These are phyloP conservation scores for Leccinum disarticulatum DNA, from an alignment of 768 basidiomycete genomes.

Conservation along the genomic window DNA sequence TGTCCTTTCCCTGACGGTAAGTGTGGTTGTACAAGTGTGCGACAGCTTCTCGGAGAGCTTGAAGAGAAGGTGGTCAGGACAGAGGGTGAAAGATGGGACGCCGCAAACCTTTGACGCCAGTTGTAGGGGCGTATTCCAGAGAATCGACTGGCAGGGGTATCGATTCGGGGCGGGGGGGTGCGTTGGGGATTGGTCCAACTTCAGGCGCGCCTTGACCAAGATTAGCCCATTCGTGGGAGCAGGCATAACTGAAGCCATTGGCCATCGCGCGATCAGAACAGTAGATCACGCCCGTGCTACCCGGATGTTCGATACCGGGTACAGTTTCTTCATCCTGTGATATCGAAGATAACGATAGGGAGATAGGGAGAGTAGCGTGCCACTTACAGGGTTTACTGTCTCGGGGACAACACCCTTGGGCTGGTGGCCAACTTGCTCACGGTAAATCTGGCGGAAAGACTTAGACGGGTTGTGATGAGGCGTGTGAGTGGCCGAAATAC, in stretches of 20 bases:
- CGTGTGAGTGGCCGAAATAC: slow-evolving; percentile 34
- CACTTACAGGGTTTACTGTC: slow-evolving; percentile 65
- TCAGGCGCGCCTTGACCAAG: slow-evolving; percentile 93
- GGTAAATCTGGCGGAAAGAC: slow-evolving; percentile 59
- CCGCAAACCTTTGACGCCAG: slow-evolving; percentile 74
- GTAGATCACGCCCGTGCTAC: slow-evolving; percentile 68
- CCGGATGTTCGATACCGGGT: slow-evolving; percentile 82
- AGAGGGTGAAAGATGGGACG: neutral
- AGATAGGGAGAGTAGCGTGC: neutral
- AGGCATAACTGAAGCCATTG: slow-evolving; percentile 84
- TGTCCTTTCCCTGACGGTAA: slow-evolving; percentile 77
- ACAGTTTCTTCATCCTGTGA: slow-evolving; percentile 83
- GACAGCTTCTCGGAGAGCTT: slow-evolving; percentile 84
- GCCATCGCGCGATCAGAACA: slow-evolving; percentile 95
- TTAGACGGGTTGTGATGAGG: neutral
- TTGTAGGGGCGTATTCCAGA: slow-evolving; percentile 90
- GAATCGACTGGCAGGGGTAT: slow-evolving; percentile 70
- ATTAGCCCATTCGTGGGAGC: slow-evolving; percentile 81
- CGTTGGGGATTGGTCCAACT: slow-evolving; percentile 80
- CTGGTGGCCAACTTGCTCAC: slow-evolving; percentile 67
- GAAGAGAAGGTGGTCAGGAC: slow-evolving; percentile 5
- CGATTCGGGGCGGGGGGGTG: slow-evolving; percentile 60
- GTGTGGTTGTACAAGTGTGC: slow-evolving; percentile 87
- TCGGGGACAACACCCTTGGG: slow-evolving; percentile 65
- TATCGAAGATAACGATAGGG: slow-evolving; percentile 4